Percentiles rank a stretch among this genome's conserved stretches.
These are phyloP conservation scores for Sequoiadendron giganteum DNA, from an alignment of 75 land plant species.

Conservation along the genomic window DNA sequence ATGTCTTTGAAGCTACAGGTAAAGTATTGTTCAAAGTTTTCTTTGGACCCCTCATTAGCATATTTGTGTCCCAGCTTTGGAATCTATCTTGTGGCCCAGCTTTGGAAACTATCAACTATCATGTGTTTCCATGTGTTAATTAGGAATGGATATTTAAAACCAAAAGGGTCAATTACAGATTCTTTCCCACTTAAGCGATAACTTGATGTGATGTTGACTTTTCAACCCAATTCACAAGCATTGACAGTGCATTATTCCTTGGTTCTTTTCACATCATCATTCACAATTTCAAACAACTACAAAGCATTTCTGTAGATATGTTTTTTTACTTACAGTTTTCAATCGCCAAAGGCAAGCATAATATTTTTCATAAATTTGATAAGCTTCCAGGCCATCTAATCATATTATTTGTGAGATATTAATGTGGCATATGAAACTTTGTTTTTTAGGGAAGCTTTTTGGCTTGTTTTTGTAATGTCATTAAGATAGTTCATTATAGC, in stretches of 20 bases:
- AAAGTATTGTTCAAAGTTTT: slow-evolving; percentile 4
- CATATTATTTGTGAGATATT: background rate
- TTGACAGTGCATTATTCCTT: too few relatives aligned
- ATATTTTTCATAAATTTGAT: background rate
- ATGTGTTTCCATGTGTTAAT: background rate
- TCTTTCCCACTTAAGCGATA: background rate
- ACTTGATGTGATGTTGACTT: background rate
- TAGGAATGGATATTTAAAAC: background rate
- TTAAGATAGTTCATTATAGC: background rate
- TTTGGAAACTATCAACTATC: background rate
- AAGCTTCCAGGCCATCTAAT: background rate
- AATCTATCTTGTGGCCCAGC: background rate
- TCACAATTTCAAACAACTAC: too few relatives aligned
- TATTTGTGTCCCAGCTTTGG: background rate
- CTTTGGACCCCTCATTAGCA: background rate
- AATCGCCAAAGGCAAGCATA: background rate
- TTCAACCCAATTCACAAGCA: background rate
- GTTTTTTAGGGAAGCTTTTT: background rate
- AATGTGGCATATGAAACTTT: background rate
- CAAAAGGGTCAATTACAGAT: background rate
- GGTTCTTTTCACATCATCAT: too few relatives aligned
- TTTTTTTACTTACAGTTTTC: background rate
- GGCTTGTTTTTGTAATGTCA: background rate
- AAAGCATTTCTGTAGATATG: too few relatives aligned
- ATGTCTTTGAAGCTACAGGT: slow-evolving; percentile 50